Conservation (phyloP, 2,329 filamentous ascomycete genomes). For the Aspergillus hortae region DNA sequence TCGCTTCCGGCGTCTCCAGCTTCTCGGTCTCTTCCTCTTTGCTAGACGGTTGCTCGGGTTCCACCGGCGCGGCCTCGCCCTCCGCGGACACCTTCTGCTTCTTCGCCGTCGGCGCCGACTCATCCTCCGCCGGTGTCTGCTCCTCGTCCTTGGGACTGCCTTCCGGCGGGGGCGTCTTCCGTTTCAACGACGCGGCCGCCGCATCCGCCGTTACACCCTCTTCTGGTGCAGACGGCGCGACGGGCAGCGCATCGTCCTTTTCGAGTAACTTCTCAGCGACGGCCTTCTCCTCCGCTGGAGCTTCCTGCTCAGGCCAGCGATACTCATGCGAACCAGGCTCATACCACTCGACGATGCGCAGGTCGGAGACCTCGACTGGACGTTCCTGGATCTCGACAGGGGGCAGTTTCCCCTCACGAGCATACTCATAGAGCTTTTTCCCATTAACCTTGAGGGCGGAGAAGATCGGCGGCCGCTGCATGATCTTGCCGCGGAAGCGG, state of each 20-base stretch:
- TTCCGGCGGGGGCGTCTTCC: slow-evolving; percentile 31
- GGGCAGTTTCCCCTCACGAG: slow-evolving; percentile 79
- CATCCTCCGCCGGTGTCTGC: slow-evolving; percentile 8
- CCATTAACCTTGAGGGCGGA: slow-evolving; percentile 91
- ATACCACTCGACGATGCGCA: slow-evolving; percentile 80
- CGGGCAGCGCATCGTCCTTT: slow-evolving; percentile 29
- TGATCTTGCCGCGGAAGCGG: slow-evolving; percentile 74
- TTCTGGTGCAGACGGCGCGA: slow-evolving; percentile 25
- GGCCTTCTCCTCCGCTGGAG: slow-evolving; percentile 68
- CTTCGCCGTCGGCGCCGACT: slow-evolving; percentile 16
- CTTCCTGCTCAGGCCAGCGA: slow-evolving; percentile 76
- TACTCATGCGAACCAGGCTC: slow-evolving; percentile 77
- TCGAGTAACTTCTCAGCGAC: slow-evolving; percentile 66
- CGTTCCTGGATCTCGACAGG: slow-evolving; percentile 80
- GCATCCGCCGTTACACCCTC: slow-evolving; percentile 8
- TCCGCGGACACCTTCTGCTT: slow-evolving; percentile 30
- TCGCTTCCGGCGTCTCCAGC: neutral
- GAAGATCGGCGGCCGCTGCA: slow-evolving; percentile 89
- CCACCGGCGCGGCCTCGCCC: slow-evolving; percentile 19
- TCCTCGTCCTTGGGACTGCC: slow-evolving; percentile 19
- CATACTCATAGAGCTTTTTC: slow-evolving; percentile 94
- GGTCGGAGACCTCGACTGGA: slow-evolving; percentile 70
- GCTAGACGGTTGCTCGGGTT: slow-evolving; percentile 12
- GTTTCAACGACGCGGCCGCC: slow-evolving; percentile 24
- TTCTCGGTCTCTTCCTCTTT: slow-evolving; percentile 5